phyloP scores from a whole-genome alignment of 345 rosid species.

The Adansonia digitata region DNA sequence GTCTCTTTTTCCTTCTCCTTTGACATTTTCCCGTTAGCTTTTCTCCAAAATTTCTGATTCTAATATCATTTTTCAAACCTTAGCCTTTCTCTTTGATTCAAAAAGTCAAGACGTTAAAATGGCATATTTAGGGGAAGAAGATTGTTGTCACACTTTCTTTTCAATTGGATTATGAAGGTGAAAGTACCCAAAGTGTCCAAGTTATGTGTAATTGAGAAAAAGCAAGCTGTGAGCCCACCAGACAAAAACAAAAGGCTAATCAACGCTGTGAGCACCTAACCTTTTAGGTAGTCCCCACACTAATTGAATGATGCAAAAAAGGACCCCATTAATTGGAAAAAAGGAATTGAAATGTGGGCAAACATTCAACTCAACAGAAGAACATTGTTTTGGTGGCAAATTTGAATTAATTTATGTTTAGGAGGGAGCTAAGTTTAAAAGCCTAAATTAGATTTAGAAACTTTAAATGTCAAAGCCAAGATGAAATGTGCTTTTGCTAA shows the following conservation, averaged over 20 bases:
- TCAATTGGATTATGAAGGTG: background rate
- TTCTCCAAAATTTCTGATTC: slow-evolving; percentile 19
- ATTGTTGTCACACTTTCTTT: background rate
- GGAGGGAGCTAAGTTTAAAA: slow-evolving; percentile 23
- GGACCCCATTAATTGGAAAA: background rate
- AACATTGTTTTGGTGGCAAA: background rate
- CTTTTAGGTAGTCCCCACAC: slow-evolving; percentile 6
- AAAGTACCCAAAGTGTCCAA: background rate
- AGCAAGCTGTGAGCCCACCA: slow-evolving; percentile 10
- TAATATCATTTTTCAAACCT: slow-evolving; percentile 3
- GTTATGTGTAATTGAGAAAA: background rate
- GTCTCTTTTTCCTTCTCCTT: background rate
- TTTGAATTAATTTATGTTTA: slow-evolving; percentile 17
- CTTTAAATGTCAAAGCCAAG: background rate
- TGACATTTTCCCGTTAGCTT: slow-evolving; percentile 13
- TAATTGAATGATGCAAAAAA: slow-evolving; percentile 9
- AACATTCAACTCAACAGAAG: background rate
- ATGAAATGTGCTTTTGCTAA: background rate
- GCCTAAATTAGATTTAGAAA: background rate
- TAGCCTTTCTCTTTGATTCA: slow-evolving; percentile 14
- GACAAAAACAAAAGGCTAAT: background rate
- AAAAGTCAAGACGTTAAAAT: slow-evolving; percentile 21
- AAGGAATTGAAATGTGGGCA: background rate
- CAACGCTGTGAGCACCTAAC: slow-evolving; percentile 4
- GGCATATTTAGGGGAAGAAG: slow-evolving; percentile 1